phyloP scores from a whole-genome alignment of 2,329 filamentous ascomycete genomes.

The Cladosporium sp. region DNA sequence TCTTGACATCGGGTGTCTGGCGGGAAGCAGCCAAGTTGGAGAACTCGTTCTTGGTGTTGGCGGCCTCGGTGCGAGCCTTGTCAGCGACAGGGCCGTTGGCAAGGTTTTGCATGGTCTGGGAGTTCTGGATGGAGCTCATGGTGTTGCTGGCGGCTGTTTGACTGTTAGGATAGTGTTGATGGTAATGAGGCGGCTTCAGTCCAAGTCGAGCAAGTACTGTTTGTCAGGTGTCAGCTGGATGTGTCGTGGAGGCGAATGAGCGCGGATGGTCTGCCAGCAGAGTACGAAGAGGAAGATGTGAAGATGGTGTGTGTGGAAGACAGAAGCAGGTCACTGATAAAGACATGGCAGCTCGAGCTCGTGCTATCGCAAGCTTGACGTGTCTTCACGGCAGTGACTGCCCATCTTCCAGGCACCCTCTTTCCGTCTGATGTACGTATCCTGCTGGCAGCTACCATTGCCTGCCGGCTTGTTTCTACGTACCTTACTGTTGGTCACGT shows the following conservation, averaged over 20 bases:
- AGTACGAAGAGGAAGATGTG: background rate
- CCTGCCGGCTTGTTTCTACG: constrained; percentile 1
- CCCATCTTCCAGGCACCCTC: constrained; percentile 14
- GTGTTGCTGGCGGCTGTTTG: constrained; percentile 49
- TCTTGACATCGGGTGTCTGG: constrained; percentile 53
- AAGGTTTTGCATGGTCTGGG: constrained; percentile 52
- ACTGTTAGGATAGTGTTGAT: constrained; percentile 4
- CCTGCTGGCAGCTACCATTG: constrained; percentile 9
- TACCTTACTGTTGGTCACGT: constrained; percentile 16
- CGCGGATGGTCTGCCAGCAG: constrained; percentile 10
- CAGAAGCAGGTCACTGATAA: background rate
- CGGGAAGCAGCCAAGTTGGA: constrained; percentile 58
- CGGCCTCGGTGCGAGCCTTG: constrained; percentile 57
- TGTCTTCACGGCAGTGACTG: constrained; percentile 1
- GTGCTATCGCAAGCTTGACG: background rate
- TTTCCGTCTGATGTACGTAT: constrained; percentile 11
- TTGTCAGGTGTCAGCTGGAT: constrained; percentile 12
- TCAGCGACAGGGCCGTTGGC: constrained; percentile 57
- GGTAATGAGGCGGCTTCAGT: background rate
- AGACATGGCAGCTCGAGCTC: too few relatives aligned
- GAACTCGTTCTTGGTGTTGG: constrained; percentile 59
- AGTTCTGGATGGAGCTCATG: constrained; percentile 50
- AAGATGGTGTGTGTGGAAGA: background rate
- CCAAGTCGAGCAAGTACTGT: constrained; percentile 6
- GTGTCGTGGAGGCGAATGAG: constrained; percentile 6